Conservation (phyloP, 2,329 filamentous ascomycete species). For the Claviceps spartinae region DNA sequence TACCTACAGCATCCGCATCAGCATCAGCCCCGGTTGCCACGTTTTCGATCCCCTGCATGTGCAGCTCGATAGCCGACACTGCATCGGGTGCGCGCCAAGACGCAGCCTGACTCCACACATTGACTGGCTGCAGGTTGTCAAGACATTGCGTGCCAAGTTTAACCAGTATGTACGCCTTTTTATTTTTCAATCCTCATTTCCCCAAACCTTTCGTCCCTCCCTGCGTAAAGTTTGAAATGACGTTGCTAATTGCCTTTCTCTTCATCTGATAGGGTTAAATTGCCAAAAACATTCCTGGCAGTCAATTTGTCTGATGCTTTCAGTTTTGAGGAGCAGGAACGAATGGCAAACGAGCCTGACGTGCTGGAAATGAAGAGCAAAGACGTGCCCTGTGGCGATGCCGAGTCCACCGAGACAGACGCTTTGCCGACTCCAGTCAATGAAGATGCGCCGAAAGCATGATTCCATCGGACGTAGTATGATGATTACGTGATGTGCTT, state of each 20-base stretch:
- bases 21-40: constrained; percentile 89
- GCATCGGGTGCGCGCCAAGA: constrained; percentile 86
- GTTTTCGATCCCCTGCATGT: constrained; percentile 94
- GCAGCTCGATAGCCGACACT: constrained; percentile 89
- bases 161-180: constrained; percentile 53
- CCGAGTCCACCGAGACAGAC: background rate
- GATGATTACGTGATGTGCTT: background rate
- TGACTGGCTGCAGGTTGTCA: constrained; percentile 95
- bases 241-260: background rate
- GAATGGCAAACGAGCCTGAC: constrained; percentile 33
- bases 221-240: background rate
- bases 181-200: background rate
- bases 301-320: constrained; percentile 52
- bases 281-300: constrained; percentile 52
- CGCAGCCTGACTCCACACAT: constrained; percentile 80
- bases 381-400: constrained; percentile 12
- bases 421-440: background rate
- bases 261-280: constrained; percentile 37
- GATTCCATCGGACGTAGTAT: background rate
- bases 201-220: background rate
- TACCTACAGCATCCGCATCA: constrained; percentile 92
- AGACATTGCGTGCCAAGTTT: constrained; percentile 87
- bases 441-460: background rate
- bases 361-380: constrained; percentile 34
- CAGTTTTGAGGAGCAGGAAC: constrained; percentile 43